Evolutionary conservation across 768 basidiomycete genomes (phyloP).

Genomic region (Termitomyces sp.): DNA sequence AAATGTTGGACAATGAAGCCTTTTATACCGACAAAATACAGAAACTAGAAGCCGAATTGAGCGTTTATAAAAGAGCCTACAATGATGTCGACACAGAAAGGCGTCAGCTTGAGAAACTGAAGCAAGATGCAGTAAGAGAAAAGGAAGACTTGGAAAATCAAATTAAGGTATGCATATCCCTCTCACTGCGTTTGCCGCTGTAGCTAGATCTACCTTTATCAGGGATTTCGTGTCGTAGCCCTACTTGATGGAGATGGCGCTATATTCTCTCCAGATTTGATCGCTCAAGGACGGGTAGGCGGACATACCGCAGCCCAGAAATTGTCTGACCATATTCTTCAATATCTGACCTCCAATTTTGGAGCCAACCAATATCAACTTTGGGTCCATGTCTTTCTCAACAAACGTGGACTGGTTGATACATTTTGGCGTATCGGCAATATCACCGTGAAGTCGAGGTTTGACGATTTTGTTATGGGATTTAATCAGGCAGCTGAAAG

Average conservation of each 20-base stretch:
- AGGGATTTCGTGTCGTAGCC: constrained; percentile 43
- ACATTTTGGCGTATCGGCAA: constrained; percentile 37
- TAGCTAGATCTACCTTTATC: not conserved
- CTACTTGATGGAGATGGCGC: constrained; percentile 64
- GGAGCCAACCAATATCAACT: constrained; percentile 43
- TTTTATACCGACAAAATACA: constrained; percentile 24
- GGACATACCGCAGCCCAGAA: constrained; percentile 50
- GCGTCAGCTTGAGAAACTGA: constrained; percentile 23
- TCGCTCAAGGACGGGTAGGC: constrained; percentile 49
- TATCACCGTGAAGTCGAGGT: constrained; percentile 31
- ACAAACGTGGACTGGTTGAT: constrained; percentile 54
- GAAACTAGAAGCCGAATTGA: constrained; percentile 34
- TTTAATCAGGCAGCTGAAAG: constrained; percentile 67
- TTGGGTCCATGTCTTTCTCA: constrained; percentile 58
- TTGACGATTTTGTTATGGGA: constrained; percentile 62
- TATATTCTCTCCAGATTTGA: constrained; percentile 51
- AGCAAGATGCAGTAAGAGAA: constrained; percentile 32
- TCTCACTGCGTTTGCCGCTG: not conserved
- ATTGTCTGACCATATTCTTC: constrained; percentile 33
- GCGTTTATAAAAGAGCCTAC: constrained; percentile 37
- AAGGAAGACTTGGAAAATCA: constrained; percentile 32
- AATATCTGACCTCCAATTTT: constrained; percentile 27
- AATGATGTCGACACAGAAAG: constrained; percentile 30
- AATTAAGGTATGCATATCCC: constrained; percentile 25
- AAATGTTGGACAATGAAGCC: constrained; percentile 27